A percentile compares a stretch with the other conserved stretches of the same genome.
These are phyloP conservation scores for Nepenthes gracilis DNA, from an alignment of 148 eudicot genomes.

Conservation along the genomic window DNA sequence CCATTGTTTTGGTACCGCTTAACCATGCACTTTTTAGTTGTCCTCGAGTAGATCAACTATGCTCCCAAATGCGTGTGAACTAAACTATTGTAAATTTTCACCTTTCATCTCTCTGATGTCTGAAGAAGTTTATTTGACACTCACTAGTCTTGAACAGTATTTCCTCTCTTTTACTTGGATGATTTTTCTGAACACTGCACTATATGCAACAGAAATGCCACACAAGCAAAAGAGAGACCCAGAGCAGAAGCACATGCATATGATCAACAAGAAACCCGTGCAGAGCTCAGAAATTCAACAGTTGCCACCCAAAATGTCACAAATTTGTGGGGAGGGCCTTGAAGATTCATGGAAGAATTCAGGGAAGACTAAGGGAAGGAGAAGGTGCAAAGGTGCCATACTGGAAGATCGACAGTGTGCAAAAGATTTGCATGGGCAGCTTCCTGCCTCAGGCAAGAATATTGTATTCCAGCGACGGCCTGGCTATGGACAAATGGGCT, in stretches of 20 bases:
- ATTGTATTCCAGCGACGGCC: conserved; percentile 45
- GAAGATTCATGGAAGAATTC: conserved; percentile 30
- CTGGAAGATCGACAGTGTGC: conserved; percentile 17
- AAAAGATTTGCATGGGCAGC: conserved; percentile 19
- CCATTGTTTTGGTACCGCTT: neutral
- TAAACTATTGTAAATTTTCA: too few relatives aligned
- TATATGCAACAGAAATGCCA: conserved; percentile 28
- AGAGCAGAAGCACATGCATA: conserved; percentile 37
- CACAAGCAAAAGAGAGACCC: conserved; percentile 38
- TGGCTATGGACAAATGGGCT: conserved; percentile 52
- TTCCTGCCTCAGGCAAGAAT: conserved; percentile 23
- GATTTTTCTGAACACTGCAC: neutral
- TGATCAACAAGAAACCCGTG: conserved; percentile 47
- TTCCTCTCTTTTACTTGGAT: neutral
- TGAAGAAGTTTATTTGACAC: neutral
- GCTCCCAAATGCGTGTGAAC: too few relatives aligned
- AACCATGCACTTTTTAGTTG: too few relatives aligned
- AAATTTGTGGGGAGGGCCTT: conserved; percentile 15
- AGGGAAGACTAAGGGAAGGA: conserved; percentile 36
- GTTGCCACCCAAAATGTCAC: conserved; percentile 13
- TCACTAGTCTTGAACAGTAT: neutral
- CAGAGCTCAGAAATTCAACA: conserved; percentile 23
- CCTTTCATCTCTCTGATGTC: too few relatives aligned
- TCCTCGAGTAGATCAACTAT: too few relatives aligned
- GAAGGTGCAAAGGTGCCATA: conserved; percentile 29